Base-by-base conservation (phyloP, 2,329 filamentous ascomycete genomes). In the Phaeosphaeria sp. region DNA sequence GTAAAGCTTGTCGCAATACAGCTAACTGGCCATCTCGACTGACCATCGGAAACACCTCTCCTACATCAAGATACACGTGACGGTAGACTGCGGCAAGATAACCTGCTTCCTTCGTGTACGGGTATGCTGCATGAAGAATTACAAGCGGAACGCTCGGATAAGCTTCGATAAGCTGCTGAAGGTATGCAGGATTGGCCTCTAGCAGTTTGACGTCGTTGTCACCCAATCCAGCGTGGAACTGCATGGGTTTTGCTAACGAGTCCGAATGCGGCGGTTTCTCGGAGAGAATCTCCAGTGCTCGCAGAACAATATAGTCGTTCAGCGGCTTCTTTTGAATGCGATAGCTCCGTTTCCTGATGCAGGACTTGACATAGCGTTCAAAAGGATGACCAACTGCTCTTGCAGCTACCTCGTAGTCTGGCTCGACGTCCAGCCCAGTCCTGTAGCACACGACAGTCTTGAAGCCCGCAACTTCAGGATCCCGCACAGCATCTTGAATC, bases 371-470 rank as follows among this genome's bases (percentile, higher is more conserved):
- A 52, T 79, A 82, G 1, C 76, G 72, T 50, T 77, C 72, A 51
- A 82, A 82, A 2, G 74, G 71, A 43, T 71, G 62, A 2, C 70
- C 74, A 1, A 77, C 72, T 15, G 70, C 69, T 50, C 66, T 61
- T 5, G 74, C 69, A 46, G 71, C 71, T 1, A 77, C 78, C 22
- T 78, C 71, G 11, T 79, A 79, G 1, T 81, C 78, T 1, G 81
- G 73, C 52, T 83, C 78, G 7, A 82, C 71, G n/a, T 84, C 78
- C 17, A 94, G 80, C 0, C 92, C 92, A 0, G 88, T 91, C 15
- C 91, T 85, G 73, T 95, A 95, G 77, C 91, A 94, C 54, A 96
- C 86, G 49, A 93, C 87, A 1, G 88, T 91, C 75, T 96, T 95
- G 83, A 96, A 96, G 1, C 85, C 92, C 1, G 87, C 90, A 1